Percentiles rank a stretch among this genome's conserved stretches.
Evolutionary conservation across 257 asterid species (phyloP).

Genomic region (Voacanga thouarsii): DNA sequence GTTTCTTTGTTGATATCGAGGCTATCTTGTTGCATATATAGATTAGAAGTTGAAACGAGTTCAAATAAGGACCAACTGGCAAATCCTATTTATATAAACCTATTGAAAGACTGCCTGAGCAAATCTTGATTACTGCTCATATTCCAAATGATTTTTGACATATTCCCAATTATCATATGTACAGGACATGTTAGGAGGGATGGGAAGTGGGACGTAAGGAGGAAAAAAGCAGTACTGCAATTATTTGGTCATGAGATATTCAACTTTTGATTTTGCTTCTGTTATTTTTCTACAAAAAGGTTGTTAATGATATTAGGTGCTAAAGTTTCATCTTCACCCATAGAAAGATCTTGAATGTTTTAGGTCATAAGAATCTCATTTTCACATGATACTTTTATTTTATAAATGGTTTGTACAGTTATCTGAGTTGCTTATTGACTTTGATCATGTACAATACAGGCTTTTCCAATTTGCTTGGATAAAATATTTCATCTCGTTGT

Average conservation of each 20-base stretch:
- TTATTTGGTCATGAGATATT: too few species aligned
- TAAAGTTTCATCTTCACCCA: not conserved
- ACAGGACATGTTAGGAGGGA: not conserved
- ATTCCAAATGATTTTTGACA: not conserved
- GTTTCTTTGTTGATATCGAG: not conserved
- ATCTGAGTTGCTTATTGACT: not conserved
- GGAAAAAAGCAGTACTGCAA: too few species aligned
- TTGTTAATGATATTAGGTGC: not conserved
- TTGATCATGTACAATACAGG: slow-evolving; percentile 43
- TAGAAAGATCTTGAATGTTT: not conserved
- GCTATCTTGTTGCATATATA: not conserved
- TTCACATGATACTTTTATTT: not conserved
- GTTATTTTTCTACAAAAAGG: not conserved
- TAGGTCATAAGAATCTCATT: not conserved
- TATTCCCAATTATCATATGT: not conserved
- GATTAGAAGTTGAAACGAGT: not conserved
- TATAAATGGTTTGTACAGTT: too few species aligned
- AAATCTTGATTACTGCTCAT: not conserved
- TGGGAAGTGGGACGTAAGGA: not conserved
- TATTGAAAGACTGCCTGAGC: not conserved
- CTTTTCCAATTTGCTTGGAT: slow-evolving; percentile 88
- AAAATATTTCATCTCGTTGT: slow-evolving; percentile 86
- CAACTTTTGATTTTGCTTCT: not conserved
- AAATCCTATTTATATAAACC: not conserved
- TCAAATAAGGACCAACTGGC: not conserved